Conservation (phyloP, 768 basidiomycete genomes). For the Leccinum boreale region DNA sequence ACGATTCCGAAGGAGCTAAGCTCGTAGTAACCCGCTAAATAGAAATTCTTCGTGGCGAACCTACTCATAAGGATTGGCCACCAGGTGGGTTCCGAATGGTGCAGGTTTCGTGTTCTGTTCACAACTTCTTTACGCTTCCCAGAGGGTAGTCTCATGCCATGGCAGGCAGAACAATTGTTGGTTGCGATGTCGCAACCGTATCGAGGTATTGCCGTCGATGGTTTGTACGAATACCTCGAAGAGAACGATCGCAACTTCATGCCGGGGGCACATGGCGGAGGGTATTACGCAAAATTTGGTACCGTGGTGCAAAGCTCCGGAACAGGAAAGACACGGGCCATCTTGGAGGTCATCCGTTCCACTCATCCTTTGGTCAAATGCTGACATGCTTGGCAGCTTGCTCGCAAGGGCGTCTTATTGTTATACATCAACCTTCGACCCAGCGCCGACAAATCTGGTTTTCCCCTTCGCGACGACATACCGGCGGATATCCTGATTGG, state of each 20-base stretch:
- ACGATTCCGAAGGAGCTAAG: not conserved
- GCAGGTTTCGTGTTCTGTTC: not conserved
- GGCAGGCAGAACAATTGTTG: not conserved
- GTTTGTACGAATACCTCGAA: not conserved
- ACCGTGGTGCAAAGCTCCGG: not conserved
- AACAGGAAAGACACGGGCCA: not conserved
- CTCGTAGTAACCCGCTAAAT: not conserved
- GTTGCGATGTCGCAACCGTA: not conserved
- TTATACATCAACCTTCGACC: not conserved
- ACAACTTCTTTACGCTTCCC: not conserved
- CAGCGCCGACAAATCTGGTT: not conserved
- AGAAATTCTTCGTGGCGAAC: not conserved
- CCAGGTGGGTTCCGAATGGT: not conserved
- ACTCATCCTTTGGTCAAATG: not conserved
- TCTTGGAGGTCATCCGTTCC: not conserved
- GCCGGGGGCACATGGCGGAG: too few relatives aligned
- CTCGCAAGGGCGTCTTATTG: not conserved
- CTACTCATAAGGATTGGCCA: not conserved
- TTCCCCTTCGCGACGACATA: not conserved
- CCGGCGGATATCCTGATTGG: not conserved
- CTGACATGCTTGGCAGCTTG: not conserved
- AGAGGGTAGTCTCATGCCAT: not conserved
- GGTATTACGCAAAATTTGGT: not conserved
- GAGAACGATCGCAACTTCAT: not conserved
- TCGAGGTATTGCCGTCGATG: not conserved